Conservation (phyloP, 2,329 filamentous ascomycete genomes). For the Calonectria honghensis region DNA sequence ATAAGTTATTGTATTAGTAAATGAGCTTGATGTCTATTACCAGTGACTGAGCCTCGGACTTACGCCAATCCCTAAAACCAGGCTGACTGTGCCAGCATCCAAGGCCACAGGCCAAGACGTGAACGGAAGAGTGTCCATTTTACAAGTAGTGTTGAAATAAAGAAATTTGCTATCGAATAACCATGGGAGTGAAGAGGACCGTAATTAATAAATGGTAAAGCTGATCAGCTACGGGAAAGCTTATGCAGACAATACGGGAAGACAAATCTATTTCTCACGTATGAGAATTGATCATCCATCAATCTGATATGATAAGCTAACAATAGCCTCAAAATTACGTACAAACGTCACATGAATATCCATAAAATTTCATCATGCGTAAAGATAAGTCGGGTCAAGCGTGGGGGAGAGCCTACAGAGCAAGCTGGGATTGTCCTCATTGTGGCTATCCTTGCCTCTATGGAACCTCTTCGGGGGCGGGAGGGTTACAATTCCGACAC, state of each 20-base stretch:
- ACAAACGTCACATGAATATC: not conserved
- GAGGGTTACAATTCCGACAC: constrained; percentile 19
- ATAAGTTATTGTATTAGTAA: not conserved
- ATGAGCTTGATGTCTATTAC: not conserved
- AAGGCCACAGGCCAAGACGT: not conserved
- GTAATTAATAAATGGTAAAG: not conserved
- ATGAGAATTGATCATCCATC: not conserved
- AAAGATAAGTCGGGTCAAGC: not conserved
- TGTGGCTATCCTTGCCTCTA: not conserved
- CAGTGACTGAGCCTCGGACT: not conserved
- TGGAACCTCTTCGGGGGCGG: not conserved
- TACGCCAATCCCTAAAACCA: not conserved
- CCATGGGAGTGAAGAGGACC: not conserved
- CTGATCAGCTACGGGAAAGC: too few relatives aligned
- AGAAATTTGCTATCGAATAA: not conserved
- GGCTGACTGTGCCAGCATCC: too few relatives aligned
- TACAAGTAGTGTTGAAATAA: not conserved
- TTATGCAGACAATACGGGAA: not conserved
- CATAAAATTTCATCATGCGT: too few relatives aligned
- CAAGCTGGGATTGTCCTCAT: too few relatives aligned
- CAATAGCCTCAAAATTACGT: not conserved
- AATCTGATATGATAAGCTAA: not conserved
- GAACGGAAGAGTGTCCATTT: not conserved
- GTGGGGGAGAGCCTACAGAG: not conserved
- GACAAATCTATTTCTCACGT: not conserved